Evolutionary conservation across 208 protist species (phyloP).

Genomic region (Crithidia acanthocephali): DNA sequence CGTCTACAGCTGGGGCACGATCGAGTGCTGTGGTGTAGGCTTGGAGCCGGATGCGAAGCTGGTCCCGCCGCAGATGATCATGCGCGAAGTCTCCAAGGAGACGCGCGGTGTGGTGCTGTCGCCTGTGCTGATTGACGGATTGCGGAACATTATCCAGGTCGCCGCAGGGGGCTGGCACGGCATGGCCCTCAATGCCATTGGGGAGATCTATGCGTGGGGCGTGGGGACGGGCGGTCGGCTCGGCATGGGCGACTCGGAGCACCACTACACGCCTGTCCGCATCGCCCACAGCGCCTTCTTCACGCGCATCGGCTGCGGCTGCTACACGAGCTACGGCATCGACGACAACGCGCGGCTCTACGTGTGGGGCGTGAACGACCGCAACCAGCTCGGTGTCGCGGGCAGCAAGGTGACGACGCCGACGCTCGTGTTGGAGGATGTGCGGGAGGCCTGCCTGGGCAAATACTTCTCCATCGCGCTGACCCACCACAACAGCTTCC

Average conservation of each 20-base stretch:
- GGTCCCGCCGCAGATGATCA: constrained; percentile 60
- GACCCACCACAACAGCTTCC: constrained; percentile 56
- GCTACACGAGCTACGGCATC: constrained; percentile 74
- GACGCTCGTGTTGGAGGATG: constrained; percentile 59
- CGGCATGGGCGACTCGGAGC: constrained; percentile 48
- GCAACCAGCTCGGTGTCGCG: constrained; percentile 48
- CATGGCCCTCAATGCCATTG: constrained; percentile 74
- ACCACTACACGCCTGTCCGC: constrained; percentile 49
- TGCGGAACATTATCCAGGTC: constrained; percentile 67
- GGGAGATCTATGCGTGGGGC: constrained; percentile 81
- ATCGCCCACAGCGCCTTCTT: constrained; percentile 55
- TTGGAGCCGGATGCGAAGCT: constrained; percentile 46
- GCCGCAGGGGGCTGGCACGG: constrained; percentile 79
- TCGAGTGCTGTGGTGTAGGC: constrained; percentile 86
- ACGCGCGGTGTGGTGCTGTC: constrained; percentile 55
- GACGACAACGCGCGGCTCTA: constrained; percentile 68
- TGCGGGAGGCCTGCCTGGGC: constrained; percentile 69
- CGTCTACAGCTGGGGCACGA: constrained; percentile 83
- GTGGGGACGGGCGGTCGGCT: constrained; percentile 67
- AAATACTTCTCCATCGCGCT: constrained; percentile 71
- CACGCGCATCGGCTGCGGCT: constrained; percentile 71
- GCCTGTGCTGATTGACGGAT: constrained; percentile 51
- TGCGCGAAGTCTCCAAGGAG: constrained; percentile 48
- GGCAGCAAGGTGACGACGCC: constrained; percentile 36
- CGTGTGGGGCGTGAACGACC: constrained; percentile 80